Percentiles rank a stretch among this genome's conserved stretches.
These are phyloP conservation scores for Leccinellum rugosiceps DNA, from an alignment of 768 basidiomycete species.

Conservation along the genomic window DNA sequence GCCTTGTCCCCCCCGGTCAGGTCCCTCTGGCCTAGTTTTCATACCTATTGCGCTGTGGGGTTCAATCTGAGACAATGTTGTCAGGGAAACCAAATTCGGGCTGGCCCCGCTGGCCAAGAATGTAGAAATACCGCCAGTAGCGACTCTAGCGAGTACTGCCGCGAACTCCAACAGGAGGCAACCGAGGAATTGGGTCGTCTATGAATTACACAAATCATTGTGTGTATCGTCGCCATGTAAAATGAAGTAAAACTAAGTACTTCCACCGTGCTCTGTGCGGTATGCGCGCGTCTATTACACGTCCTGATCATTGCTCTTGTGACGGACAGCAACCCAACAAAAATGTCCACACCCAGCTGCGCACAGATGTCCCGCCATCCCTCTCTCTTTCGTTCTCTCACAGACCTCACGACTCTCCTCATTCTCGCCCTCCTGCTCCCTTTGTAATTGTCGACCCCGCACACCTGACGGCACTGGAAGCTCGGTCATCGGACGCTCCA, in stretches of 20 bases:
- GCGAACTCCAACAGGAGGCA: slow-evolving; percentile 39
- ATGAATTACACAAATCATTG: neutral
- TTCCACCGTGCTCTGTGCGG: neutral
- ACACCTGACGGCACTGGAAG: slow-evolving; percentile 22
- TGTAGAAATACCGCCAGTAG: too few relatives aligned
- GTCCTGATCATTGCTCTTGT: slow-evolving; percentile 2
- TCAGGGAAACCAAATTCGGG: too few relatives aligned
- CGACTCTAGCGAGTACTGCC: slow-evolving; percentile 65
- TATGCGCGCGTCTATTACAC: neutral
- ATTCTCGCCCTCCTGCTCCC: slow-evolving; percentile 14
- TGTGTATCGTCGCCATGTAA: neutral
- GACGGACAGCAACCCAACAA: slow-evolving; percentile 60
- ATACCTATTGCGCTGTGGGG: too few relatives aligned
- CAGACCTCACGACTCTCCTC: slow-evolving; percentile 10
- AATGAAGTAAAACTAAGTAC: too few relatives aligned
- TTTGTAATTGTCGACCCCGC: slow-evolving; percentile 24
- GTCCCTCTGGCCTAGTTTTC: slow-evolving; percentile 41
- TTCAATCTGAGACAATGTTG: too few relatives aligned
- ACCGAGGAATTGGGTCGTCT: slow-evolving; percentile 13
- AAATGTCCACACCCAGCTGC: slow-evolving; percentile 81
- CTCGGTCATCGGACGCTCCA: slow-evolving; percentile 53
- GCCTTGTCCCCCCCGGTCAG: slow-evolving; percentile 32
- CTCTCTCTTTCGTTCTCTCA: slow-evolving; percentile 5
- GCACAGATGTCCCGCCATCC: slow-evolving; percentile 55
- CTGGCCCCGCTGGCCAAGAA: too few relatives aligned